Evolutionary conservation across 805 yeast species (phyloP).

Genomic region (Metschnikowia kofuensis): DNA sequence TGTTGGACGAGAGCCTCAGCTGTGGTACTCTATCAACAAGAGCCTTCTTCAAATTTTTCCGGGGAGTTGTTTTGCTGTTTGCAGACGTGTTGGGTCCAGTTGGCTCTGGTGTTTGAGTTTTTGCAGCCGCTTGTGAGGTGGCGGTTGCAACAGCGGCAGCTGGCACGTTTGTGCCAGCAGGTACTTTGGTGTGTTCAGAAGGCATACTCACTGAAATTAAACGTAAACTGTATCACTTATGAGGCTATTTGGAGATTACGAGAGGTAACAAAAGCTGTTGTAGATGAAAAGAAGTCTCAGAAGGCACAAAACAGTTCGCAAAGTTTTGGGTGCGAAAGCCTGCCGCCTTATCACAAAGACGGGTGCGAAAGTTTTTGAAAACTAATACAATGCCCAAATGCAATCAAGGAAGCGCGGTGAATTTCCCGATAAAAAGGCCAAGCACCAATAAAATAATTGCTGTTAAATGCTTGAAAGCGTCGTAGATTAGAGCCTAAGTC

Average conservation of each 20-base stretch:
- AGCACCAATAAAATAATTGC: no score
- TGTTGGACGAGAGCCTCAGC: slow-evolving; percentile 15
- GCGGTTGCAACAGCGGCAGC: neutral
- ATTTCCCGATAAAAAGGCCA: no score
- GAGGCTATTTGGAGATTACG: no score
- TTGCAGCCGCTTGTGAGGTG: slow-evolving; percentile 6
- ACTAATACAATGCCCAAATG: no score
- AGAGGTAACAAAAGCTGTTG: neutral
- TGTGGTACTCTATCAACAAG: slow-evolving; percentile 15
- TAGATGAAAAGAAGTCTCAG: neutral
- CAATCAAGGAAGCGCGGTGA: no score
- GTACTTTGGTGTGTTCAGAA: slow-evolving; percentile 2
- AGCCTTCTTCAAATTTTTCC: slow-evolving; percentile 10
- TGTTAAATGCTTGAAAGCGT: no score
- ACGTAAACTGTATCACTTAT: no score
- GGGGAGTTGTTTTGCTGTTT: slow-evolving; percentile 4
- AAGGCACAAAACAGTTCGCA: neutral
- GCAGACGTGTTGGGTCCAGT: neutral
- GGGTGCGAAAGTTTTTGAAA: neutral
- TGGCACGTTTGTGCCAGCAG: neutral
- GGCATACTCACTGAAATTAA: slow-evolving; percentile 1
- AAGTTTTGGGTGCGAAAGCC: neutral
- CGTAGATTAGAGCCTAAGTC: no score
- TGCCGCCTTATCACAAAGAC: neutral
- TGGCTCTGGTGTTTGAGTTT: slow-evolving; percentile 7